These are phyloP conservation scores for Fusarium sp. DNA, from an alignment of 2,329 filamentous ascomycete species.

Conservation along the genomic window DNA sequence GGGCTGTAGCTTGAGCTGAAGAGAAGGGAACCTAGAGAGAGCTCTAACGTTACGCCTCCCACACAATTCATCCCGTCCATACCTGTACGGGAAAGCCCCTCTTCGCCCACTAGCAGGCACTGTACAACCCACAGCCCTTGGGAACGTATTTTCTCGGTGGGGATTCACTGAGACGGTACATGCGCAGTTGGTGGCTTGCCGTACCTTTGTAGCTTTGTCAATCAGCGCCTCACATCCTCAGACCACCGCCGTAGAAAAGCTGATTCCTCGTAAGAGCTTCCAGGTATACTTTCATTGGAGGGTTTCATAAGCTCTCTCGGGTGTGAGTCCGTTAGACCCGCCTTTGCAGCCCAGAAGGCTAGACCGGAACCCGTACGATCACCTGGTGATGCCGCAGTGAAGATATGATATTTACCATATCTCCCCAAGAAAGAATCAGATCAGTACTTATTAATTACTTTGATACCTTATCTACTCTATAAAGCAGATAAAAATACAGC, in stretches of 20 bases:
- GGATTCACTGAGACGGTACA: constrained; percentile 10
- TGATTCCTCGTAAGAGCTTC: constrained; percentile 21
- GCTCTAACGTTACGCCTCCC: constrained; percentile 5
- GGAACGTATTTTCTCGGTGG: constrained; percentile 14
- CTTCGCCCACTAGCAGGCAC: neutral
- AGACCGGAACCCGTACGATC: neutral
- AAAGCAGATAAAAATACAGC: neutral
- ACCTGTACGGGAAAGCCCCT: constrained; percentile 7
- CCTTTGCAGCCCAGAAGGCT: constrained; percentile 12
- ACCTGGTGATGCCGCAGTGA: constrained; percentile 5
- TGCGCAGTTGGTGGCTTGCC: neutral
- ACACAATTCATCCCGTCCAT: neutral
- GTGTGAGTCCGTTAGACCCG: constrained; percentile 25
- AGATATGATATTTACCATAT: neutral
- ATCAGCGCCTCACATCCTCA: constrained; percentile 20
- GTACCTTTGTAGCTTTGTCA: constrained; percentile 10
- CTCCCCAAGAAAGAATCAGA: neutral
- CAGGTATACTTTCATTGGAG: constrained; percentile 25
- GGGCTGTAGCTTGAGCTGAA: constrained; percentile 37
- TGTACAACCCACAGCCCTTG: constrained; percentile 17
- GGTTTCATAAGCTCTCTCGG: constrained; percentile 16
- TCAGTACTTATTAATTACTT: neutral
- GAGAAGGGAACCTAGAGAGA: constrained; percentile 11
- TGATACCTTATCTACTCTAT: neutral
- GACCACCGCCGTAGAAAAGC: constrained; percentile 28